A percentile compares a stretch with the other conserved stretches of the same genome.
phyloP scores from a whole-genome alignment of 78 protist genomes.

The Creolimax fragrantissima region DNA sequence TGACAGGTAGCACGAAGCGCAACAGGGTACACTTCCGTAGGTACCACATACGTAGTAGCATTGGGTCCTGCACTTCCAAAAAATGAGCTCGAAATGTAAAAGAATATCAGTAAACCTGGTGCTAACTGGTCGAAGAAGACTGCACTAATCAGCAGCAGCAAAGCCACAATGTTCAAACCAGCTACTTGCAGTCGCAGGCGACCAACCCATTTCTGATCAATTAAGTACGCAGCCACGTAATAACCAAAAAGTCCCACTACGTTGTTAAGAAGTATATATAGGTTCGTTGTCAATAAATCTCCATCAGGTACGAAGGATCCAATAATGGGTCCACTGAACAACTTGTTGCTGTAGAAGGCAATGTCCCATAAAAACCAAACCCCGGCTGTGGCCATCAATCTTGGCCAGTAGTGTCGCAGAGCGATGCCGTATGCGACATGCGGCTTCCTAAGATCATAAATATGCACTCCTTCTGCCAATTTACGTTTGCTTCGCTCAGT shows the following conservation, averaged over 20 bases:
- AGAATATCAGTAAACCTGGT: no score
- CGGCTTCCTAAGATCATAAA: no score
- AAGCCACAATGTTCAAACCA: not conserved
- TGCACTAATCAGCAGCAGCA: not conserved
- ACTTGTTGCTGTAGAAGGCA: slow-evolving; percentile 18
- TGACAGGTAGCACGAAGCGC: not conserved
- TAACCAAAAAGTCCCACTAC: not conserved
- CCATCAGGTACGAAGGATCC: not conserved
- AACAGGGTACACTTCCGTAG: slow-evolving; percentile 14
- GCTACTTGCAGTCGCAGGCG: not conserved
- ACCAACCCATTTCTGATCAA: not conserved
- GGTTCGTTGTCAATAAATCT: not conserved
- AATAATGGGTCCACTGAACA: not conserved
- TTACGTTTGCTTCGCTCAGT: no score
- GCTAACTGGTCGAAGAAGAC: not conserved
- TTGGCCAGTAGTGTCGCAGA: not conserved
- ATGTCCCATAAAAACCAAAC: slow-evolving; percentile 16
- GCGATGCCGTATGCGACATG: no score
- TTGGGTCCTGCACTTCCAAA: slow-evolving; percentile 1
- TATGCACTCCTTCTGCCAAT: no score
- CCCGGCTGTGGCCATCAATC: not conserved
- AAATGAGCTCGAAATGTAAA: not conserved
- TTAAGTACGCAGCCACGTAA: not conserved
- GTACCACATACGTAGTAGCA: slow-evolving; percentile 9
- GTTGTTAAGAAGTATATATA: not conserved